Percentiles rank a stretch among this genome's conserved stretches.
Conservation (phyloP, 495 filamentous ascomycete genomes). For the Trichoderma reesei region DNA sequence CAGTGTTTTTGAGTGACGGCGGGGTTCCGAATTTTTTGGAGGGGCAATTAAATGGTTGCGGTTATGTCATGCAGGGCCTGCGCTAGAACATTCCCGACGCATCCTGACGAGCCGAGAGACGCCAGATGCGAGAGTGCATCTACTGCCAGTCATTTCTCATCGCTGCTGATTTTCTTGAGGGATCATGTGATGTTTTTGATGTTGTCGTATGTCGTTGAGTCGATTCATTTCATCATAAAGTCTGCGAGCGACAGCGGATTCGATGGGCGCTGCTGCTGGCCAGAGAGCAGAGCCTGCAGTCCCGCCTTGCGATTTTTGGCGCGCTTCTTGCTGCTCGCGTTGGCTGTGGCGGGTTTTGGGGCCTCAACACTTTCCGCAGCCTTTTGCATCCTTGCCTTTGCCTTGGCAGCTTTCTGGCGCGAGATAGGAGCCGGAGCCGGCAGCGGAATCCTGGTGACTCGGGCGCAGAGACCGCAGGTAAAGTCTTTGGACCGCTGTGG, state of each 20-base stretch:
- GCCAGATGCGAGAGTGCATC: no score
- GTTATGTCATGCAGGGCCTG: conserved; percentile 22
- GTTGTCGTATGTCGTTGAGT: not conserved
- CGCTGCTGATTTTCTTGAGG: not conserved
- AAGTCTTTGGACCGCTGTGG: conserved; percentile 28
- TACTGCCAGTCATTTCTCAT: not conserved
- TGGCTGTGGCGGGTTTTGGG: conserved; percentile 21
- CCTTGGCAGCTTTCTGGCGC: not conserved
- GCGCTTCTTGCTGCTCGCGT: conserved; percentile 43
- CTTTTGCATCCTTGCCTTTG: not conserved
- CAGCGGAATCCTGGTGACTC: conserved; percentile 29
- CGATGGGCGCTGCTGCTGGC: conserved; percentile 27
- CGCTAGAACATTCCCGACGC: conserved; percentile 4
- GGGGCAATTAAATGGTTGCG: conserved; percentile 18
- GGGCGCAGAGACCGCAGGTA: conserved; percentile 34
- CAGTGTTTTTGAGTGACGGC: not conserved
- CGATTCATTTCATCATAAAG: conserved; percentile 40
- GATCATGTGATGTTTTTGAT: not conserved
- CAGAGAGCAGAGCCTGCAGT: conserved; percentile 37
- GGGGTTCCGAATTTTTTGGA: conserved; percentile 20
- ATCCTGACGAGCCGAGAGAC: not conserved
- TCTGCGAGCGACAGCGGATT: conserved; percentile 37
- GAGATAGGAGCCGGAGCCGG: conserved; percentile 18
- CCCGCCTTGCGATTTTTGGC: conserved; percentile 45
- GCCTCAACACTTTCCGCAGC: conserved; percentile 19